Base-by-base conservation (phyloP, 208 protist species). In the Tritrichomonas musculus region DNA sequence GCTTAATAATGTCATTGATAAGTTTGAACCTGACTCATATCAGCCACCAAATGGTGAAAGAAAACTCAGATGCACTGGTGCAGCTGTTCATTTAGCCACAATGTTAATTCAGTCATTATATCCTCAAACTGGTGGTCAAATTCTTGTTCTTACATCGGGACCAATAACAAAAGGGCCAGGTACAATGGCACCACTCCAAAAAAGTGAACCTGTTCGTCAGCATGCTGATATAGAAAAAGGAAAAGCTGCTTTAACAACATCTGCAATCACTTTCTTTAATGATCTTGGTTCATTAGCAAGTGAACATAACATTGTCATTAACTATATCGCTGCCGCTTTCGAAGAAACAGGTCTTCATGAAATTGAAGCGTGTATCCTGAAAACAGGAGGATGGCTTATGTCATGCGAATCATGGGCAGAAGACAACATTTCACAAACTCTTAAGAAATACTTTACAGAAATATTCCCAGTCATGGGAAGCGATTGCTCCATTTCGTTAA, bases 291-390 rank as follows among this genome's bases (percentile, higher is more conserved):
- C 97, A 65, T 96, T 97, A 50, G 97, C 98, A 64, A 97, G 98
- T 36, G 93, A 94, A 36, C 97, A 97, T 57, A 98, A 98, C 11
- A 98, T 99, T 96, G 96, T 96, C 13, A 95, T 99, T 47, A 98
- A 98, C 95, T 96, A 98, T 82, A 99, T 99, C 93, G 97, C 96
- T 14, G 98, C 98, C 93, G 97, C 97, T 3, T 95, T 99, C 22
- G 98, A 99, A 94, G 94, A 95, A 77, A 57, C 93, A n/a, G 95
- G 95, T 17, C 3, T 95, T 13, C 96, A 97, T 17, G 98, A 99
- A 96, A 99, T 99, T 97, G 97, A 95, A 82, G 49, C 55, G 75
- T 92, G 95, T 44, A 82, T 94, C n/a, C 93, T 96, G 53, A 36
- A 80, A 1, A 97, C 95, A 5, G 96, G 96, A 50, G 95, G 95